phyloP scores from a whole-genome alignment of 345 rosid genomes.

The Acer saccharum region DNA sequence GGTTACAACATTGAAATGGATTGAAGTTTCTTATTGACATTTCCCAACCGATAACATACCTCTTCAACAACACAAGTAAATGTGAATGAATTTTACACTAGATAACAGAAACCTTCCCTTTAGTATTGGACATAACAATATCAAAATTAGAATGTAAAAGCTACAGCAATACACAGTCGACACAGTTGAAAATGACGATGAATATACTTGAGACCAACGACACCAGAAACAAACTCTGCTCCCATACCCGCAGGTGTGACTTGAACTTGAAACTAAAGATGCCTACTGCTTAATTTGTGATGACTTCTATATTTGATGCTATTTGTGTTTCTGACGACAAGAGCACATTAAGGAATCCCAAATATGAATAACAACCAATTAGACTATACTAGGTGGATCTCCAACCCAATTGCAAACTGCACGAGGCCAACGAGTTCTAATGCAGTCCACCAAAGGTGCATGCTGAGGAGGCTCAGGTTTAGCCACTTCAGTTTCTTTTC shows the following conservation, averaged over 20 bases:
- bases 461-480: conserved; percentile 82
- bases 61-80: conserved; percentile 18
- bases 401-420: conserved; percentile 92
- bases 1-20: conserved; percentile 17
- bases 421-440: conserved; percentile 92
- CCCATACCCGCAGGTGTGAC: neutral
- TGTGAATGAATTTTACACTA: conserved; percentile 35
- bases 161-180: conserved; percentile 27
- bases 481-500: conserved; percentile 57
- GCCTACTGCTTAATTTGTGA: neutral
- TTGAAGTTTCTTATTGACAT: conserved; percentile 11
- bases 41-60: conserved; percentile 17
- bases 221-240: conserved; percentile 15
- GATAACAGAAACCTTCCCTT: conserved; percentile 6
- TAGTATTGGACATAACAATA: conserved; percentile 28
- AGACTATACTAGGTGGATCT: conserved; percentile 97
- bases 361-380: conserved; percentile 24
- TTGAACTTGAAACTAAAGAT: conserved; percentile 12
- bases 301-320: neutral
- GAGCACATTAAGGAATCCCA: conserved; percentile 1
- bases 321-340: neutral
- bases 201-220: conserved; percentile 13
- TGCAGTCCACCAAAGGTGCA: conserved; percentile 93
- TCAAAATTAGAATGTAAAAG: conserved; percentile 23
- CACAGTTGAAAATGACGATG: conserved; percentile 12